Evolutionary conservation across 345 rosid species (phyloP).

Genomic region (Eucalyptus fibrosa): DNA sequence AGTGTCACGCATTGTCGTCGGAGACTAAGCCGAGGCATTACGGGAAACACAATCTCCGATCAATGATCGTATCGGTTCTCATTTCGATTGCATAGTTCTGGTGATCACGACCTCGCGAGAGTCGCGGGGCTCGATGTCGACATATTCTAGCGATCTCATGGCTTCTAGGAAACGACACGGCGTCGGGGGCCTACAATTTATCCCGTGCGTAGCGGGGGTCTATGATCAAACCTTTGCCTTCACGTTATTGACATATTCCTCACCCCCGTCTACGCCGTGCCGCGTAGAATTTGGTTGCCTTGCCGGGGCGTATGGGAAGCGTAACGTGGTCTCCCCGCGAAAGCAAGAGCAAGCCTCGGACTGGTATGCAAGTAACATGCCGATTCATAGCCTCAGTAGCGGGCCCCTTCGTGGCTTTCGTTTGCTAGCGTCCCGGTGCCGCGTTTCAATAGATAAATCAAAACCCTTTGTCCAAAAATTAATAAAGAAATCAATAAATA

Average conservation of each 20-base stretch:
- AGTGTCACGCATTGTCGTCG: fast-evolving
- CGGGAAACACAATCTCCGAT: background rate
- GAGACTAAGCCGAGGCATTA: background rate
- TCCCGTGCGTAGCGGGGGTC: background rate
- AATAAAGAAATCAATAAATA: background rate
- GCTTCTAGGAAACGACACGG: background rate
- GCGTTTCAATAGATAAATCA: fast-evolving
- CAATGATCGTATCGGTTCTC: background rate
- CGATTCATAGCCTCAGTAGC: background rate
- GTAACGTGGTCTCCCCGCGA: background rate
- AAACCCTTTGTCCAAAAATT: background rate
- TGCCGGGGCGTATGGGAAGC: background rate
- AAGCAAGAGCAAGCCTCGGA: background rate
- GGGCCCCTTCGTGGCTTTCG: background rate
- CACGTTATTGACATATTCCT: background rate
- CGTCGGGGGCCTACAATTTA: background rate
- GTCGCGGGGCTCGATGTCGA: too few species aligned
- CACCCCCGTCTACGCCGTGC: background rate
- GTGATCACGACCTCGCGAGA: background rate
- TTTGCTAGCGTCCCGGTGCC: background rate
- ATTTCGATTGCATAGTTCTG: background rate
- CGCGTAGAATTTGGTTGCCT: background rate
- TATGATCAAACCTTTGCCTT: background rate
- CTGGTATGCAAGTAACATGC: background rate
- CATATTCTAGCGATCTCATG: too few species aligned